Evolutionary conservation across 371 early-diverging fungal species (phyloP).

Genomic region (Funneliformis caledonium): DNA sequence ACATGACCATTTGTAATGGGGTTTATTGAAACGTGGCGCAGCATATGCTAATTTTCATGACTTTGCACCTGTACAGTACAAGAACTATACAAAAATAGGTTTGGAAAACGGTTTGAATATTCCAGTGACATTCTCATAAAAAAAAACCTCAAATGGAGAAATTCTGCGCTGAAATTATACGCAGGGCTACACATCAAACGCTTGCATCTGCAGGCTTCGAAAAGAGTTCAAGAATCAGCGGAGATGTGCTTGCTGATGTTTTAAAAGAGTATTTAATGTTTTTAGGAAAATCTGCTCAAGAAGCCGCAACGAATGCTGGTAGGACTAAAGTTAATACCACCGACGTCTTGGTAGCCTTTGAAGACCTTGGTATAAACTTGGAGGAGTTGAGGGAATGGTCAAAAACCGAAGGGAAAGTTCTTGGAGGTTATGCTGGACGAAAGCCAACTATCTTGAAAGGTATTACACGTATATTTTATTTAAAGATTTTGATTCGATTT

Average conservation of each 20-base stretch:
- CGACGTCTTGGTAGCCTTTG: slow-evolving; percentile 6
- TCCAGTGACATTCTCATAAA: not conserved
- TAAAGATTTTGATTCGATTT: too few species aligned
- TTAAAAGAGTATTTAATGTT: slow-evolving; percentile 10
- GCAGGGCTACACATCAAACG: slow-evolving; percentile 3
- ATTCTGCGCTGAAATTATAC: slow-evolving; percentile 11
- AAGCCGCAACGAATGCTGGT: slow-evolving; percentile 6
- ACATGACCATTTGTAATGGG: not conserved
- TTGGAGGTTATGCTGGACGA: slow-evolving; percentile 7
- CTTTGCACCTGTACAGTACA: slow-evolving; percentile 3
- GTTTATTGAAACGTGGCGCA: slow-evolving; percentile 1
- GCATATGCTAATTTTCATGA: not conserved
- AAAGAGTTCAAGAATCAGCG: slow-evolving; percentile 15
- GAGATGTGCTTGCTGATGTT: slow-evolving; percentile 24
- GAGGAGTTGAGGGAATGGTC: slow-evolving; percentile 19
- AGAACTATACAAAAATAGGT: slow-evolving; percentile 1
- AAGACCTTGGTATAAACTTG: slow-evolving; percentile 11
- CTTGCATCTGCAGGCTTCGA: slow-evolving; percentile 17
- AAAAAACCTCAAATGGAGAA: not conserved
- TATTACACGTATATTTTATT: not conserved
- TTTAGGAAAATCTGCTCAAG: slow-evolving; percentile 17
- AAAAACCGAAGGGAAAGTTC: slow-evolving; percentile 2
- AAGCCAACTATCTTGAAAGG: slow-evolving; percentile 4
- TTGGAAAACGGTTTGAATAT: not conserved
- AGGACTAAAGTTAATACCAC: slow-evolving; percentile 12